phyloP scores from a whole-genome alignment of 129 eudicot species.

The Lactuca sativa region DNA sequence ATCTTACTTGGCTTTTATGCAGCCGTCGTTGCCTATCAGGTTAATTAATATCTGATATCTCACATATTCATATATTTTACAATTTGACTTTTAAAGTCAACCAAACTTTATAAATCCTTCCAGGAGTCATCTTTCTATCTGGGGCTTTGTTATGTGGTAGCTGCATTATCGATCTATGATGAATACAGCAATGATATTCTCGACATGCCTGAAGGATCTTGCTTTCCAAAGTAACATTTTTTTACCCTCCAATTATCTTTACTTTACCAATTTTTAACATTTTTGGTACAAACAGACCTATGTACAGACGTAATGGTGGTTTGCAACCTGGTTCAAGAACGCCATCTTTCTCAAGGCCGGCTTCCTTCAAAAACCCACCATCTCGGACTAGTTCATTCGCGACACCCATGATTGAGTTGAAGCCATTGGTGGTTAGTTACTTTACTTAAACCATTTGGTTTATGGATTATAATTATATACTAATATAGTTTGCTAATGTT shows the following conservation, averaged over 20 bases:
- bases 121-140: slow-evolving; percentile 83
- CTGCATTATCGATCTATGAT: slow-evolving; percentile 79
- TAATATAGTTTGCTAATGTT: slow-evolving; percentile 12
- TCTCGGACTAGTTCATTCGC: slow-evolving; percentile 56
- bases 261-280: neutral
- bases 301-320: slow-evolving; percentile 44
- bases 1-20: slow-evolving; percentile 79
- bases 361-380: slow-evolving; percentile 57
- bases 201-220: slow-evolving; percentile 96
- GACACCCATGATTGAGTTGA: slow-evolving; percentile 65
- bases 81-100: slow-evolving; percentile 27
- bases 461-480: neutral
- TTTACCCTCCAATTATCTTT: neutral
- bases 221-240: slow-evolving; percentile 70
- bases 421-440: slow-evolving; percentile 72
- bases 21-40: slow-evolving; percentile 83
- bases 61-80: neutral
- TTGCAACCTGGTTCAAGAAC: slow-evolving; percentile 43
- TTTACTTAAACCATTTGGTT: slow-evolving; percentile 6
- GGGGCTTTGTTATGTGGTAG: slow-evolving; percentile 79
- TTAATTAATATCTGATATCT: neutral
- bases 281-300: slow-evolving; percentile 51
- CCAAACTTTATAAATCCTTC: neutral
- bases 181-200: slow-evolving; percentile 94
- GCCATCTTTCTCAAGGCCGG: slow-evolving; percentile 52